phyloP scores from a whole-genome alignment of 257 asterid genomes.

The Ilex asprella region DNA sequence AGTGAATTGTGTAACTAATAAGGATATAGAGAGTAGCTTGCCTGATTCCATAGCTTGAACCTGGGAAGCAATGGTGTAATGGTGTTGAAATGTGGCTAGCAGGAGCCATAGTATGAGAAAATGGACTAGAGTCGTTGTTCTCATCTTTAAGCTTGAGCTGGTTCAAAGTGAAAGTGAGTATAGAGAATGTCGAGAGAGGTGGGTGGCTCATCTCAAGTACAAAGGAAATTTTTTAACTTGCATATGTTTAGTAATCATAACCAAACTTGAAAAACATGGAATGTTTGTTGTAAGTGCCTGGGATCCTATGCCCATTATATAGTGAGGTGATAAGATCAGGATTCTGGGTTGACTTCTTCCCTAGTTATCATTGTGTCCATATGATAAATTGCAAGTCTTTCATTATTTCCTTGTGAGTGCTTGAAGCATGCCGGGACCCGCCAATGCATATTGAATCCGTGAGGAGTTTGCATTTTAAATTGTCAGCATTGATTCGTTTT shows the following conservation, averaged over 20 bases:
- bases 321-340: conserved; percentile 19
- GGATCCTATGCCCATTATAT: conserved; percentile 38
- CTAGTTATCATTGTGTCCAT: conserved; percentile 36
- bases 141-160: conserved; percentile 26
- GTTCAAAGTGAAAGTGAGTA: conserved; percentile 15
- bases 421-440: no score
- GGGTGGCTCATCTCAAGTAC: conserved; percentile 19
- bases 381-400: conserved; percentile 14
- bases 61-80: conserved; percentile 15
- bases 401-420: no score
- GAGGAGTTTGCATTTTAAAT: no score
- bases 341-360: conserved; percentile 30
- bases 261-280: conserved; percentile 23
- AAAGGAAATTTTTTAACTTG: conserved; percentile 3
- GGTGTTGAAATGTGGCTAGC: conserved; percentile 25
- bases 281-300: conserved; percentile 16
- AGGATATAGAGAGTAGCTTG: conserved; percentile 10
- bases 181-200: conserved; percentile 13
- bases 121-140: conserved; percentile 18
- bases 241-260: conserved; percentile 28
- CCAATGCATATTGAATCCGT: no score
- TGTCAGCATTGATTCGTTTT: no score
- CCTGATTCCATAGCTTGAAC: conserved; percentile 38
- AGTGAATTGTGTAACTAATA: not conserved
- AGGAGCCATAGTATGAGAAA: conserved; percentile 37